A percentile compares a stretch with the other conserved stretches of the same genome.
These are phyloP conservation scores for Penicillium arizonense DNA, from an alignment of 495 filamentous ascomycete species.

Conservation along the genomic window DNA sequence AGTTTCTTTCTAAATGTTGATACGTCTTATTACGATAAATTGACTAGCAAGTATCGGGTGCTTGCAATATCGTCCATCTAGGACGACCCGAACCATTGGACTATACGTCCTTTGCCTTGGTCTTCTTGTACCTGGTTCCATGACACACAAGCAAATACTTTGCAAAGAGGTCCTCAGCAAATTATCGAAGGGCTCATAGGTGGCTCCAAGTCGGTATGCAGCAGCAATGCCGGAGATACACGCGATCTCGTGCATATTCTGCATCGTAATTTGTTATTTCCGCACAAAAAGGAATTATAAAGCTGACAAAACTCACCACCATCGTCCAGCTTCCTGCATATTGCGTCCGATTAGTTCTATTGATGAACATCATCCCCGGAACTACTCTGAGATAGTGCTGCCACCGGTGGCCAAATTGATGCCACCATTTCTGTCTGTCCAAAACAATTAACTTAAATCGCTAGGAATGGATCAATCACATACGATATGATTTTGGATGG, in stretches of 20 bases:
- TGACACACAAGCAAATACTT: conserved; percentile 55
- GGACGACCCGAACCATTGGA: too few species aligned
- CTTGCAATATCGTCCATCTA: too few species aligned
- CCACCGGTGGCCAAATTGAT: conserved; percentile 79
- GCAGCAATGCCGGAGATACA: conserved; percentile 76
- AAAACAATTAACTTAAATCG: too few species aligned
- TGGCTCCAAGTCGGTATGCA: conserved; percentile 72
- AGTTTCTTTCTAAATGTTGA: too few species aligned
- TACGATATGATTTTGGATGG: conserved; percentile 59
- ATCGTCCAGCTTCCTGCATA: conserved; percentile 79
- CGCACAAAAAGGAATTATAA: neutral
- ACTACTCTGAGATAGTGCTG: conserved; percentile 78
- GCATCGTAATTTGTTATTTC: neutral
- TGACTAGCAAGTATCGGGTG: too few species aligned
- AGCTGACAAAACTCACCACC: conserved; percentile 48
- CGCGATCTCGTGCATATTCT: conserved; percentile 82
- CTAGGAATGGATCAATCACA: neutral
- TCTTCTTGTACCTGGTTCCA: conserved; percentile 43
- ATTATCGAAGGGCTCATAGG: conserved; percentile 66
- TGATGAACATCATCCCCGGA: conserved; percentile 78
- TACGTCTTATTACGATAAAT: too few species aligned
- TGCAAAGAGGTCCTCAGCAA: conserved; percentile 56
- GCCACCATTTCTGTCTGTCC: conserved; percentile 71
- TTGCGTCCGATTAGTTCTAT: conserved; percentile 63
- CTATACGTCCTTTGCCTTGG: conserved; percentile 6